These are phyloP conservation scores for Aureobasidium melanogenum DNA, from an alignment of 2,329 filamentous ascomycete genomes.

Conservation along the genomic window DNA sequence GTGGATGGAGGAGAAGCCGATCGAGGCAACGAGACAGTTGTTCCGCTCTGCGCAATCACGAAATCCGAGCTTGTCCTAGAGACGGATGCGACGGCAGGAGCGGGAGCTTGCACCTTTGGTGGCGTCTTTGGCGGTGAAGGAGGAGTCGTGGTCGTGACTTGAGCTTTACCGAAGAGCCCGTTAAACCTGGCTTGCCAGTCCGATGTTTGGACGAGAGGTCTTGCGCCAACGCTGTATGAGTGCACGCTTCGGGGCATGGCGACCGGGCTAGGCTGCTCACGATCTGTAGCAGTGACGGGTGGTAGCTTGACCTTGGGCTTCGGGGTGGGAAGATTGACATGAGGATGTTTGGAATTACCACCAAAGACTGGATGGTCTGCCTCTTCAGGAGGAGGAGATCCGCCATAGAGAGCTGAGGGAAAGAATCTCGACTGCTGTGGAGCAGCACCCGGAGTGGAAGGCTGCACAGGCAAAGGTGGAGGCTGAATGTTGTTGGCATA, in stretches of 20 bases:
- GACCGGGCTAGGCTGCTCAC: slow-evolving; percentile 31
- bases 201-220: slow-evolving; percentile 37
- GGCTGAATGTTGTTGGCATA: slow-evolving; percentile 17
- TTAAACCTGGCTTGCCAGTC: slow-evolving; percentile 82
- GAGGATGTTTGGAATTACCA: slow-evolving; percentile 55
- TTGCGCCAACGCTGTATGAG: slow-evolving; percentile 30
- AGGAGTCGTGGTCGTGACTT: slow-evolving; percentile 32
- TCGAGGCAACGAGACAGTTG: slow-evolving; percentile 62
- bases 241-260: slow-evolving; percentile 31
- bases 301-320: slow-evolving; percentile 76
- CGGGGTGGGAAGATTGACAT: slow-evolving; percentile 60
- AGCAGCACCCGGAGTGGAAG: not conserved
- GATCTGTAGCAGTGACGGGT: slow-evolving; percentile 40
- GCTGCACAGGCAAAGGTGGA: not conserved
- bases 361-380: slow-evolving; percentile 64
- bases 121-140: slow-evolving; percentile 30
- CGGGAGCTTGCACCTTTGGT: slow-evolving; percentile 27
- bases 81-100: slow-evolving; percentile 23
- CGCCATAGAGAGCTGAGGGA: slow-evolving; percentile 36
- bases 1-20: slow-evolving; percentile 13
- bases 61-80: slow-evolving; percentile 37
- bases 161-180: slow-evolving; percentile 58
- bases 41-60: slow-evolving; percentile 60
- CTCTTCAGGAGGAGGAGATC: slow-evolving; percentile 61
- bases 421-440: slow-evolving; percentile 27